phyloP scores from a whole-genome alignment of 164 flowering plant species.

The Echeveria elegans region DNA sequence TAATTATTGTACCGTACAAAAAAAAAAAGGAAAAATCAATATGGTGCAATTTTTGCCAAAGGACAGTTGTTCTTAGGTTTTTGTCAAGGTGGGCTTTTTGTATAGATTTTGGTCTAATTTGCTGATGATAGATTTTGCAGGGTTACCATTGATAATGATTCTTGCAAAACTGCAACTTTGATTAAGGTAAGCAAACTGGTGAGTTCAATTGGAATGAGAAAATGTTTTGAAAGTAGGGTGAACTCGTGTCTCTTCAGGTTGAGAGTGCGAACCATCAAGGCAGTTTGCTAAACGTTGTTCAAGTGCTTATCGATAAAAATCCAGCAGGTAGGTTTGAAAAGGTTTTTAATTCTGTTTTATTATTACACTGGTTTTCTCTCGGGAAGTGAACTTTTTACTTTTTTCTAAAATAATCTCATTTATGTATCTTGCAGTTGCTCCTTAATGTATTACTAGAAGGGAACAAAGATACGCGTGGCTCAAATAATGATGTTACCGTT shows the following conservation, averaged over 20 bases:
- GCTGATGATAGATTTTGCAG: conserved; percentile 26
- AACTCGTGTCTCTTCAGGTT: conserved; percentile 36
- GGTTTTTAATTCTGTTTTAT: too few relatives aligned
- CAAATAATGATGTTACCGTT: conserved; percentile 64
- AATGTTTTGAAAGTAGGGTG: not conserved
- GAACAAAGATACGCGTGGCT: conserved; percentile 48
- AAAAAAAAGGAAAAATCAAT: too few relatives aligned
- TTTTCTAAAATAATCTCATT: not conserved
- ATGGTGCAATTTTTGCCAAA: not conserved
- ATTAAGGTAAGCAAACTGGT: conserved; percentile 42
- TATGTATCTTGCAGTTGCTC: conserved; percentile 44
- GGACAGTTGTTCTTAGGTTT: not conserved
- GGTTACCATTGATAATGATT: conserved; percentile 69
- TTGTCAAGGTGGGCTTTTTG: too few relatives aligned
- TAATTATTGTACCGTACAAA: too few relatives aligned
- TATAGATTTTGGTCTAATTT: too few relatives aligned
- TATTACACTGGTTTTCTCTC: too few relatives aligned
- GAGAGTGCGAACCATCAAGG: conserved; percentile 77
- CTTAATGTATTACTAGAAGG: conserved; percentile 69
- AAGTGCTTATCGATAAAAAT: conserved; percentile 74
- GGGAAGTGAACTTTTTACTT: too few relatives aligned
- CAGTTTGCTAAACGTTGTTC: conserved; percentile 67
- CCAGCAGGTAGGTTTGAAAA: conserved; percentile 46
- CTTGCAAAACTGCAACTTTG: conserved; percentile 60
- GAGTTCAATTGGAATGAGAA: not conserved